A percentile compares a stretch with the other conserved stretches of the same genome.
These are phyloP conservation scores for Auriscalpium orientale DNA, from an alignment of 768 basidiomycete species.

Conservation along the genomic window DNA sequence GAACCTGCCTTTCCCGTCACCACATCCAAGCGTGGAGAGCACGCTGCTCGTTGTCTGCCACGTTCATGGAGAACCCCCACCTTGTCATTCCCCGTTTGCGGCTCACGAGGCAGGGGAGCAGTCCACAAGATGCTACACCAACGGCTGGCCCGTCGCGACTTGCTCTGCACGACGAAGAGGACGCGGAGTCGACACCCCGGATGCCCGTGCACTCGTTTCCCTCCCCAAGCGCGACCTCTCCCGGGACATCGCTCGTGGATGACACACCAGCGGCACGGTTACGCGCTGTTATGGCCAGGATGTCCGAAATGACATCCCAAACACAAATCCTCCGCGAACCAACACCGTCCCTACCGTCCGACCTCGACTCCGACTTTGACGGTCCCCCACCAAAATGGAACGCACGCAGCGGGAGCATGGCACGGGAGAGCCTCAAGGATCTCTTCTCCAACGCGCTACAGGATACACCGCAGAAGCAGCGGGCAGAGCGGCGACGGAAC, in stretches of 20 bases:
- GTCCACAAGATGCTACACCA: constrained; percentile 8
- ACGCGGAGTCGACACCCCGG: constrained; percentile 12
- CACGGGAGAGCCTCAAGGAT: constrained; percentile 11
- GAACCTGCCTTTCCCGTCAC: no score
- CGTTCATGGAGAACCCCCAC: not conserved
- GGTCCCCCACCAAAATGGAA: constrained; percentile 10
- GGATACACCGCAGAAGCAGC: constrained; percentile 5
- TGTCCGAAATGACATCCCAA: constrained; percentile 11
- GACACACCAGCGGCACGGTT: constrained; percentile 12
- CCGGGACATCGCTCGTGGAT: not conserved
- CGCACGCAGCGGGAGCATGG: not conserved
- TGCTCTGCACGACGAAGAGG: constrained; percentile 6
- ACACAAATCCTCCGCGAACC: constrained; percentile 14
- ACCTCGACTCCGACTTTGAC: constrained; percentile 15
- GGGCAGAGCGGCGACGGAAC: constrained; percentile 6
- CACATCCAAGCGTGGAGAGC: no score
- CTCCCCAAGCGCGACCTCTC: constrained; percentile 2
- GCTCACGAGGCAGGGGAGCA: constrained; percentile 6
- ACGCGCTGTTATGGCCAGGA: constrained; percentile 11
- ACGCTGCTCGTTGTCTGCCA: not conserved
- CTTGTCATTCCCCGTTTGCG: constrained; percentile 5
- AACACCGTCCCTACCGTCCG: constrained; percentile 12
- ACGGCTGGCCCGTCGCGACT: constrained; percentile 13
- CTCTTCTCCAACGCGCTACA: constrained; percentile 13
- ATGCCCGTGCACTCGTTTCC: constrained; percentile 10